Percentiles rank a stretch among this genome's conserved stretches.
Evolutionary conservation across 2,329 filamentous ascomycete species (phyloP).

Genomic region (Apiospora aurea): DNA sequence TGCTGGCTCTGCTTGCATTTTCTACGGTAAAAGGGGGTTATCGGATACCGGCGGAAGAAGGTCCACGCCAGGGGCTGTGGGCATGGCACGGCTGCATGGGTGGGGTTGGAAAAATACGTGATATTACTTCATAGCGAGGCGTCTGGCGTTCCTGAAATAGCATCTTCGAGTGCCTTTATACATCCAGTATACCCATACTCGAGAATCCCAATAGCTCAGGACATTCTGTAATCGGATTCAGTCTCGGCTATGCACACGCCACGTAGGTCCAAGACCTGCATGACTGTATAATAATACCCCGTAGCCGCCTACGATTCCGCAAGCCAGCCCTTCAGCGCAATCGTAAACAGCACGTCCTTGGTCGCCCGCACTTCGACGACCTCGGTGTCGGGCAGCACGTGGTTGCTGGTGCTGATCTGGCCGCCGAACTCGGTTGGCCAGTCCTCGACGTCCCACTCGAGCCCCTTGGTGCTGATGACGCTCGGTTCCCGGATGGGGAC

Average conservation of each 20-base stretch:
- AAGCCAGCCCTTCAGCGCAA: slow-evolving; percentile 60
- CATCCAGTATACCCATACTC: slow-evolving; percentile 5
- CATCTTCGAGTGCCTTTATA: slow-evolving; percentile 6
- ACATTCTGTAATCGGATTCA: background rate
- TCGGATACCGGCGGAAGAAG: slow-evolving; percentile 28
- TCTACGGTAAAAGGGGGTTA: slow-evolving; percentile 60
- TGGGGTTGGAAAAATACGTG: slow-evolving; percentile 2
- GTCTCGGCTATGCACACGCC: background rate
- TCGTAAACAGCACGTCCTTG: slow-evolving; percentile 75
- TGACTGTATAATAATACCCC: background rate
- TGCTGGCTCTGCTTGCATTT: slow-evolving; percentile 92
- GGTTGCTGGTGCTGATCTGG: slow-evolving; percentile 81
- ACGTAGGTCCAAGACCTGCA: slow-evolving; percentile 9
- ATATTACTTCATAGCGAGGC: slow-evolving; percentile 35
- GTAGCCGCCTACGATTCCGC: background rate
- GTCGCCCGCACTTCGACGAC: slow-evolving; percentile 69
- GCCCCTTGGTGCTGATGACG: slow-evolving; percentile 77
- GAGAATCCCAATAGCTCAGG: background rate
- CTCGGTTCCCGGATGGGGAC: slow-evolving; percentile 83
- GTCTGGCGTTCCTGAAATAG: slow-evolving; percentile 32
- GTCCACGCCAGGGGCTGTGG: background rate
- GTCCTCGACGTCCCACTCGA: slow-evolving; percentile 89
- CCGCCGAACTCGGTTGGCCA: slow-evolving; percentile 83
- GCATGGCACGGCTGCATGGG: slow-evolving; percentile 14
- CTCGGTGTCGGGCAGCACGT: slow-evolving; percentile 65